These are phyloP conservation scores for Tephrocybe rancida DNA, from an alignment of 768 basidiomycete species.

Conservation along the genomic window DNA sequence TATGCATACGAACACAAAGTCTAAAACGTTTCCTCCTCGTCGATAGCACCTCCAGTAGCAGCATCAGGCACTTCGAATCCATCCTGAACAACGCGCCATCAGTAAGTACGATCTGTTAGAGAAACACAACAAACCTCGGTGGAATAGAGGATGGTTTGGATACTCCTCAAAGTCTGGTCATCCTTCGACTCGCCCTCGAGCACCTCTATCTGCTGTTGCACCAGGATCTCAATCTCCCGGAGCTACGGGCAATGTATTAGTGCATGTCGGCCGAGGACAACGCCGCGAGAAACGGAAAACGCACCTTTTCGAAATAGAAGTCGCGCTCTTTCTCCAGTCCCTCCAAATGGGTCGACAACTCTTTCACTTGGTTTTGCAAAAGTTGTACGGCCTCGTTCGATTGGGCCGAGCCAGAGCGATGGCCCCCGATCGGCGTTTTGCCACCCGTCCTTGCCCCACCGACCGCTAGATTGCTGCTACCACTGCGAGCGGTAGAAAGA, in stretches of 20 bases:
- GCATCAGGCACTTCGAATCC: constrained; percentile 90
- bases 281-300: constrained; percentile 14
- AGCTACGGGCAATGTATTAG: constrained; percentile 51
- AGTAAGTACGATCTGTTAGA: background rate
- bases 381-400: constrained; percentile 67
- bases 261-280: background rate
- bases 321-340: constrained; percentile 96
- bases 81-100: constrained; percentile 52
- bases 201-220: constrained; percentile 74
- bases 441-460: constrained; percentile 56
- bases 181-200: constrained; percentile 59
- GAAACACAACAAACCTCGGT: constrained; percentile 67
- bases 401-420: constrained; percentile 65
- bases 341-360: constrained; percentile 81
- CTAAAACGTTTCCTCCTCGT: constrained; percentile 84
- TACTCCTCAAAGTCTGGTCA: constrained; percentile 66
- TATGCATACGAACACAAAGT: constrained; percentile 1
- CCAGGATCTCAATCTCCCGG: constrained; percentile 94
- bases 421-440: constrained; percentile 72
- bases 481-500: constrained; percentile 44
- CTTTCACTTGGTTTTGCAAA: constrained; percentile 78
- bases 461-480: constrained; percentile 24
- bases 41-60: constrained; percentile 40
- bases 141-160: constrained; percentile 92
- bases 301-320: constrained; percentile 97